Evolutionary conservation across 2,329 filamentous ascomycete species (phyloP), one percentile per base, ranked within the genome.

Genomic region (Fulvia fulva): DNA sequence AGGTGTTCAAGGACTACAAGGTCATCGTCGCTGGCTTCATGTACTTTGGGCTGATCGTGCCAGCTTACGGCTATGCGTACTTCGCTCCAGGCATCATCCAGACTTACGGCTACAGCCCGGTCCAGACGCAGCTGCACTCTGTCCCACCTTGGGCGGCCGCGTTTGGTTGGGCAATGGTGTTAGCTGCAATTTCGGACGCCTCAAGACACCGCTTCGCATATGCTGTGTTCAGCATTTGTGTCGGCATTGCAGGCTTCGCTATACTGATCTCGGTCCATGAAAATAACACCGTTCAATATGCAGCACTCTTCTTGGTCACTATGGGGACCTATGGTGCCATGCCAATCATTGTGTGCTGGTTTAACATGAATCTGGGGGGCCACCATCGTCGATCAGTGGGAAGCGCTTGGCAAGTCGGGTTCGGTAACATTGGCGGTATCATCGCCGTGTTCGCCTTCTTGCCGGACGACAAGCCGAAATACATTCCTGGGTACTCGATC

Each of bases 281-380:
- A 69, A 83, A 90, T 71, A 78, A 76, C 0, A 62, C 81, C 12
- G 75, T 90, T 6, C 83, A 94, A 71, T 97, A 96, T 68, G 88
- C 80, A 0, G 89, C 88, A 0, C 81, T 97, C 0, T 96, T 95
- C 78, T 78, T 97, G 30, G 84, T 95, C 51, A 87, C 89, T 1
- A 86, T 86, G 76, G 68, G 68, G 41, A 64, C 65, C 2, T 97
- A 95, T 75, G 86, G 85, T 0, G 90, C 91, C n/a, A 92, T 96
- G 88, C 91, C 93, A 0, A 86, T 96, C 46, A 67, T 73, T 32
- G 75, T 79, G 5, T 82, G 80, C 62, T 82, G 79, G 79, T 81
- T 80, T 71, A 80, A 79, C 54, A 81, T 81, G 78, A 82, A 83
- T 57, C 71, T 82, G 1, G 71, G 79, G 12, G 77, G 78, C 1